These are phyloP conservation scores for Boletus speciosus DNA, from an alignment of 768 basidiomycete species.

Conservation along the genomic window DNA sequence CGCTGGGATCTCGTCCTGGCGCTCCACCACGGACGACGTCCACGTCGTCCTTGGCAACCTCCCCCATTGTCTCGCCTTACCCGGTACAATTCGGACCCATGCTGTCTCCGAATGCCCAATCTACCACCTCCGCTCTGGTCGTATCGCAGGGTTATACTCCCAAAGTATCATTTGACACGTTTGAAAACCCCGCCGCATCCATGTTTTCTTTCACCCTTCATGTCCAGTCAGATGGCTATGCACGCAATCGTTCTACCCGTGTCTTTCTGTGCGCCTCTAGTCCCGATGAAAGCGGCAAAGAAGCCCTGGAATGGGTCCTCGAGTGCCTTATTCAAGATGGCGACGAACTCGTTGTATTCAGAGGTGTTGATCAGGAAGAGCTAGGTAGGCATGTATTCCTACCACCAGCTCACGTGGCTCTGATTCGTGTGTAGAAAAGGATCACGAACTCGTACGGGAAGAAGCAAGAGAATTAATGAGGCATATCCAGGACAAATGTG, in stretches of 20 bases:
- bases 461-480: constrained; percentile 84
- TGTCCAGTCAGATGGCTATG: constrained; percentile 81
- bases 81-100: constrained; percentile 15
- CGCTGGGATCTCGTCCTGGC: constrained; percentile 9
- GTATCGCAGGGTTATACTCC: constrained; percentile 35
- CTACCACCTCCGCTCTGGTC: constrained; percentile 15
- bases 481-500: constrained; percentile 74
- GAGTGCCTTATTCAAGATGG: constrained; percentile 81
- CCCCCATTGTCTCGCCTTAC: constrained; percentile 21
- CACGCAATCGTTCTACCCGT: constrained; percentile 69
- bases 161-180: constrained; percentile 80
- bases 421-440: constrained; percentile 50
- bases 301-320: constrained; percentile 92
- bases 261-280: constrained; percentile 90
- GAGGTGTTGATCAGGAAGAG: constrained; percentile 87
- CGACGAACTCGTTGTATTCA: constrained; percentile 88
- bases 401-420: neutral
- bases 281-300: constrained; percentile 80
- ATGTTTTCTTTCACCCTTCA: constrained; percentile 89
- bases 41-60: constrained; percentile 12
- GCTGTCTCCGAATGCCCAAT: constrained; percentile 16
- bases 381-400: constrained; percentile 47
- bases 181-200: constrained; percentile 73
- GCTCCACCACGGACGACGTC: constrained; percentile 15
- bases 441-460: constrained; percentile 72